A percentile compares a stretch with the other conserved stretches of the same genome.
phyloP scores from a whole-genome alignment of 176 grass and related monocot genomes.

The Phoenix roebelenii region DNA sequence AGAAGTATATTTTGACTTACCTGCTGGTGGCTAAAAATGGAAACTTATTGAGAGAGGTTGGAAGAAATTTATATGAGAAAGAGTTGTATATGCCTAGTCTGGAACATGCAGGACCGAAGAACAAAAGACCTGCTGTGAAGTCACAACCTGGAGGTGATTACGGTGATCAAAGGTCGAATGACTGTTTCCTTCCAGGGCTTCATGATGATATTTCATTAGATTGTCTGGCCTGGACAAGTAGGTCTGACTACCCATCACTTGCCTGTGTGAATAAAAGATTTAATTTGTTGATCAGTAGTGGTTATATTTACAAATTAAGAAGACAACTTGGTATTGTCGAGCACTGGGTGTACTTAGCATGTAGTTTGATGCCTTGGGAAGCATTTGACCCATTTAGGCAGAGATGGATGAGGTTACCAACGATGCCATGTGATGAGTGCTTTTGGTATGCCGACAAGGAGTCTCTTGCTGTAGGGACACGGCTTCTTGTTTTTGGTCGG shows the following conservation, averaged over 20 bases:
- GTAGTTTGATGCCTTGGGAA: slow-evolving; percentile 82
- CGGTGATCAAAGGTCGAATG: slow-evolving; percentile 40
- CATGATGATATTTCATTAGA: slow-evolving; percentile 73
- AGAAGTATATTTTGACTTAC: slow-evolving; percentile 54
- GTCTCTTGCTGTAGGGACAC: slow-evolving; percentile 83
- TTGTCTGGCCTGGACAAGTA: slow-evolving; percentile 67
- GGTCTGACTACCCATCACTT: slow-evolving; percentile 70
- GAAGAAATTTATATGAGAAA: slow-evolving; percentile 23
- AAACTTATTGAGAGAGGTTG: slow-evolving; percentile 27
- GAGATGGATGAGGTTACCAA: slow-evolving; percentile 80
- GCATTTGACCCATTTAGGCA: slow-evolving; percentile 63
- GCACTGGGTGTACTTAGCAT: slow-evolving; percentile 85
- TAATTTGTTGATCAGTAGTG: slow-evolving; percentile 66
- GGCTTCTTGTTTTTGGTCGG: slow-evolving; percentile 82
- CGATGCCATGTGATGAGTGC: slow-evolving; percentile 79
- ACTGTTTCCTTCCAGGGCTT: slow-evolving; percentile 67
- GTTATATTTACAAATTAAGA: slow-evolving; percentile 68
- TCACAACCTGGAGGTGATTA: slow-evolving; percentile 29
- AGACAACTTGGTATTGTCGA: slow-evolving; percentile 58
- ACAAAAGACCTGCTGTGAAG: slow-evolving; percentile 31
- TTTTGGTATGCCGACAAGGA: slow-evolving; percentile 91
- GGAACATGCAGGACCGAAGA: slow-evolving; percentile 30
- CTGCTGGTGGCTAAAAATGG: slow-evolving; percentile 49
- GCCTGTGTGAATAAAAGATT: slow-evolving; percentile 70
- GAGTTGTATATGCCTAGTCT: slow-evolving; percentile 23